These are phyloP conservation scores for Sambucus nigra DNA, from an alignment of 129 eudicot genomes.

Conservation along the genomic window DNA sequence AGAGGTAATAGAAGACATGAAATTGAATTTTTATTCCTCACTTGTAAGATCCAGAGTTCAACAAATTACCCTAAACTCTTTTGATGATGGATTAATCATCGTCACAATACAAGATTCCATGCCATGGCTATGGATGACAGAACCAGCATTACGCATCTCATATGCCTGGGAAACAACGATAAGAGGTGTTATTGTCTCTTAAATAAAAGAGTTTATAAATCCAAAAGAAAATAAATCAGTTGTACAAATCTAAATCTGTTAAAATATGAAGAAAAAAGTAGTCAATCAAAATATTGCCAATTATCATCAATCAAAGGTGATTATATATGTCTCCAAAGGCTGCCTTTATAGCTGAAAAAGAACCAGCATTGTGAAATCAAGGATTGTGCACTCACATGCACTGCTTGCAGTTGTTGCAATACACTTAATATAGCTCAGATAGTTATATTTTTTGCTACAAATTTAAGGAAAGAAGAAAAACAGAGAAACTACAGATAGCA, in stretches of 20 bases:
- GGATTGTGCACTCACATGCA: background rate
- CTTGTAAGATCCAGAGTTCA: background rate
- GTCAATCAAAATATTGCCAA: background rate
- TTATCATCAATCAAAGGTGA: background rate
- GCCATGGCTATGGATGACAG: conserved; percentile 98
- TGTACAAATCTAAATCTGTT: background rate
- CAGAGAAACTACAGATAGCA: background rate
- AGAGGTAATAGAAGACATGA: background rate
- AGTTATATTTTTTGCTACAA: background rate
- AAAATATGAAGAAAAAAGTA: background rate
- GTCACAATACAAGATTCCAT: conserved; percentile 94
- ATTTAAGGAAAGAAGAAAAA: background rate
- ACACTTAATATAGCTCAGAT: background rate
- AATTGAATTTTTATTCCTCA: background rate
- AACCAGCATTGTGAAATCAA: background rate
- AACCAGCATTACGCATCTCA: conserved; percentile 94
- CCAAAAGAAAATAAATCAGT: background rate
- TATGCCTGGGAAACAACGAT: conserved; percentile 50
- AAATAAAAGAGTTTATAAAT: background rate
- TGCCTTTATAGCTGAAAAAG: background rate
- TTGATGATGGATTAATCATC: conserved; percentile 77
- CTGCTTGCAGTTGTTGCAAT: background rate
- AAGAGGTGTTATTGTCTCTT: background rate
- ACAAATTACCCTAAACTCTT: conserved; percentile 70
- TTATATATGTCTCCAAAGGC: background rate